These are phyloP conservation scores for Streptanthus diversifolius DNA, from an alignment of 345 rosid genomes.

Conservation along the genomic window DNA sequence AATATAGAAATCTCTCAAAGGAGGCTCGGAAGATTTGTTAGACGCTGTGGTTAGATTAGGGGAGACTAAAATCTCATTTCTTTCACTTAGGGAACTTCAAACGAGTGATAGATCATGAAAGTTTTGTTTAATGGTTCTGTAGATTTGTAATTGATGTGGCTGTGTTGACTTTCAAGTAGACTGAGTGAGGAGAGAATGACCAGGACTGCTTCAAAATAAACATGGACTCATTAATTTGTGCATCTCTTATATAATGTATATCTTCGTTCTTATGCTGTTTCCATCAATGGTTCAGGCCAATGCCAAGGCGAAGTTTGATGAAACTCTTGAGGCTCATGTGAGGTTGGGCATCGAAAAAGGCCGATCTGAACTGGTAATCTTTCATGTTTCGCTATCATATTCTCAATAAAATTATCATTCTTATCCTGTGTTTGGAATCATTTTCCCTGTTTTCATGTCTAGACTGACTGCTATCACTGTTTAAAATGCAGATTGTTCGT, in stretches of 20 bases:
- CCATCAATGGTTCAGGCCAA: conserved; percentile 50
- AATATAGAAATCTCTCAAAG: background rate
- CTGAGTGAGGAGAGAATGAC: background rate
- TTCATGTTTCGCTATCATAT: background rate
- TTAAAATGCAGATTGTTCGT: conserved; percentile 74
- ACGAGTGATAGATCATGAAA: background rate
- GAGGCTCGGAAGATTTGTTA: background rate
- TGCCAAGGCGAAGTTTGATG: conserved; percentile 69
- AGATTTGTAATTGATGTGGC: background rate
- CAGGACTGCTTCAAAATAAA: background rate
- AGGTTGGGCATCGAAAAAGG: conserved; percentile 66
- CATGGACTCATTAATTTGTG: background rate
- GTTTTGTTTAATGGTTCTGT: background rate
- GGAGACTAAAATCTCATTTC: background rate
- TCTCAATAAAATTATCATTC: background rate
- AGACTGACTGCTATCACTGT: conserved; percentile 3
- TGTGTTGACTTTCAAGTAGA: background rate
- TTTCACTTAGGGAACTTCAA: background rate
- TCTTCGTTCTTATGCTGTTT: background rate
- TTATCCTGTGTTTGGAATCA: background rate
- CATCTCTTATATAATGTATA: background rate
- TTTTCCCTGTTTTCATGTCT: background rate
- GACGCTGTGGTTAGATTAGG: background rate
- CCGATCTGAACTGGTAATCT: conserved; percentile 74
- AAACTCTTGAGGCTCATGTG: conserved; percentile 91